Base-by-base conservation (phyloP, 192 early-diverging fungal species). In the Backusella psychrophila region DNA sequence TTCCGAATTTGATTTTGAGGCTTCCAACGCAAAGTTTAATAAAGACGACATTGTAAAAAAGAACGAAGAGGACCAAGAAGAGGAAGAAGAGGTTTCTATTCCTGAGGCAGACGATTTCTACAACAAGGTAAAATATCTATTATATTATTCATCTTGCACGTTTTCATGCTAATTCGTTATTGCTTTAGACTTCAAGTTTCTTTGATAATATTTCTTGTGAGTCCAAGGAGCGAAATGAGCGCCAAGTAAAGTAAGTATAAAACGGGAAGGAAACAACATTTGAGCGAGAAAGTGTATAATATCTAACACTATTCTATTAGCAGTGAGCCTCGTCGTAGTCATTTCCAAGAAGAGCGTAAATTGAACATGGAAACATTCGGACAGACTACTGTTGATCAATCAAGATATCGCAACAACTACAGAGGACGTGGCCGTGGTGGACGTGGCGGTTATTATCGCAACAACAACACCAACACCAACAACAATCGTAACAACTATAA, bases 151-250 rank as follows among this genome's bases (percentile, higher is more conserved):
- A 53, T 29, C 3, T 9, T 11, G 11, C 6, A 12, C 11, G 6
- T 42, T 31, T 15, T 39, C 11, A 21, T 23, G 2, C 15, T 35
- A 56, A 68, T 87, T 85, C 9, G 86, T 86, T 91, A 26, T 99
- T 99, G 86, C 97, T 97, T 96, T 98, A 82, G 93, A 98, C 82
- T 97, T 99, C 81, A 96, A 93, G 92, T 36, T 99, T 99, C 87
- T 99, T 99, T 89, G 97, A 99, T 82, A 94, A 99, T 81, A 99
- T 99, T 81, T 99, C 97, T 46, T 97, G 96, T 81, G 97, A 99
- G 81, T 89, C 92, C 36, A 97, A 96, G 84, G 78, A 79, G 39
- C 78, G 78, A 34, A 79, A 7, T 63, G 69, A 74, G 78, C 70
- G 70, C 17, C 70, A 77, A 42, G 44, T n/a, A 59, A 74, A 66